Percentiles rank a stretch among this genome's conserved stretches.
Evolutionary conservation across 345 rosid species (phyloP).

Genomic region (Lumnitzera littorea): DNA sequence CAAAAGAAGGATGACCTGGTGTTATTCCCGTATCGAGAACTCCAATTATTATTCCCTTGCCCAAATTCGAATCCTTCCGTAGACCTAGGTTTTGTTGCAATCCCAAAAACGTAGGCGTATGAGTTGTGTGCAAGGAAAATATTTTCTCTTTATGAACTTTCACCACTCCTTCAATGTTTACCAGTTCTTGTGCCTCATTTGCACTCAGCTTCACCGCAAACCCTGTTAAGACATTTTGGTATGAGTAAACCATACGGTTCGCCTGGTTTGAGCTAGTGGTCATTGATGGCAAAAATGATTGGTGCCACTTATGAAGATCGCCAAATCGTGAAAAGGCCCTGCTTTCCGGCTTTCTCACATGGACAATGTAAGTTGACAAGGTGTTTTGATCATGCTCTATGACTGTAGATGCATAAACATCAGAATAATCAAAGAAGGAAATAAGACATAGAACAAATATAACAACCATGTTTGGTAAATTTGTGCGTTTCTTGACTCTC

Average conservation of each 20-base stretch:
- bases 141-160: slow-evolving; percentile 6
- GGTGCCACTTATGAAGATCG: slow-evolving; percentile 10
- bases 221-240: slow-evolving; percentile 16
- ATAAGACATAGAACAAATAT: too few species aligned
- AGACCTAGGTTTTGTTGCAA: slow-evolving; percentile 13
- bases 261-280: background rate
- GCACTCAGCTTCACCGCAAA: slow-evolving; percentile 25
- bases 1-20: slow-evolving; percentile 29
- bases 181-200: slow-evolving; percentile 15
- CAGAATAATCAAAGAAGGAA: background rate
- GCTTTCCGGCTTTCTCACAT: background rate
- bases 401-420: background rate
- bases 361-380: slow-evolving; percentile 10
- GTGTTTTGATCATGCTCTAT: background rate
- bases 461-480: too few species aligned
- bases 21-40: slow-evolving; percentile 31
- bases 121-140: slow-evolving; percentile 29
- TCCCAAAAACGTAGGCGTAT: slow-evolving; percentile 28
- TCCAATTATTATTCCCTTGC: slow-evolving; percentile 30
- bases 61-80: slow-evolving; percentile 16
- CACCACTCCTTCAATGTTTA: slow-evolving; percentile 14
- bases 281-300: slow-evolving; percentile 10
- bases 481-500: too few species aligned
- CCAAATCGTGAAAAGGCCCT: background rate
- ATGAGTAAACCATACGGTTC: slow-evolving; percentile 15